Base-by-base conservation (phyloP, 1,284 basidiomycete species). In the Puccinia horiana region DNA sequence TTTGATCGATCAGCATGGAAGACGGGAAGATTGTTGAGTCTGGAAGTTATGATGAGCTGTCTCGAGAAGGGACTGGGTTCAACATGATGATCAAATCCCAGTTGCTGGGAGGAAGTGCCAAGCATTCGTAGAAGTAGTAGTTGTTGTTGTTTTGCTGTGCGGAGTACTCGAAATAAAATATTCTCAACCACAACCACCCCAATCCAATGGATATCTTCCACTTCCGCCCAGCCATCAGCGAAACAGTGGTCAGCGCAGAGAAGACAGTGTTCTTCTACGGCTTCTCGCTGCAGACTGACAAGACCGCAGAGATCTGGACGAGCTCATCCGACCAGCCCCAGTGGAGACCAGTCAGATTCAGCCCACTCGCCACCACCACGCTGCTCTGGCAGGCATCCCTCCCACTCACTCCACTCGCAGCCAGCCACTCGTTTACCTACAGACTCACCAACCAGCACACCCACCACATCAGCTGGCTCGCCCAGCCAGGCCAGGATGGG, bases 21-120 rank as follows among this genome's bases (percentile, higher is more conserved):
- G 91, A 93, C 83, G 95, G 95, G 3, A 89, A 89, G 81, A 92
- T 97, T 54, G 91, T 92, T 1, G 95, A 98, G 88, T 90, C 91
- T 44, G 95, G 95, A 18, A 91, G 92, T 47, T 97, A 94, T 86
- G 90, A 91, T 69, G 91, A 94, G 84, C 89, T 96, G 83, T 91
- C 93, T 82, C 85, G 73, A 9, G 79, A 81, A 65, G 79, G 79
- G 2, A 81, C 56, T 14, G 56, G 40, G 2, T 81, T 81, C 35
- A 74, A 75, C 23, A 18, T 29, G 32, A 81, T 81, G 79, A 61
- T 75, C 29, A 58, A 44, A 56, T 81, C 79, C 2, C 78, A 80
- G 32, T 26, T 80, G 37, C 29, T 80, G 29, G 32, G 44, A 1
- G 29, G 70, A 2, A 32, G 65, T 16, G 54, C 23, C 23, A 20